These are phyloP conservation scores for Hymenoscyphus albidus DNA, from an alignment of 2,329 filamentous ascomycete genomes.

Conservation along the genomic window DNA sequence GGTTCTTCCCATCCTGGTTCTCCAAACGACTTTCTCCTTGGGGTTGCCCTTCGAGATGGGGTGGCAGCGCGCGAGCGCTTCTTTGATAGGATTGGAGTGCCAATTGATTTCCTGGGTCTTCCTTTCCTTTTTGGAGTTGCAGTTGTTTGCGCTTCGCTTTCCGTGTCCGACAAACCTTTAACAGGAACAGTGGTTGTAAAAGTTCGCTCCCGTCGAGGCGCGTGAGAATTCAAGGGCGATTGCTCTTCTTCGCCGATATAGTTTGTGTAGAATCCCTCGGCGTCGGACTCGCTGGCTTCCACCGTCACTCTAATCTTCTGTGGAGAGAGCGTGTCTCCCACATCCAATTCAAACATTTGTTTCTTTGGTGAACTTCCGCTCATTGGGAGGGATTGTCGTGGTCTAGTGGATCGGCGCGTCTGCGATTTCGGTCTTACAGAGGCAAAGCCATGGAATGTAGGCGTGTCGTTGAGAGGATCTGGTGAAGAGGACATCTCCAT, in stretches of 20 bases:
- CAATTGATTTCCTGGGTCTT: constrained; percentile 41
- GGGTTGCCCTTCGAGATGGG: constrained; percentile 22
- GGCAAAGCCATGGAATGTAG: constrained; percentile 23
- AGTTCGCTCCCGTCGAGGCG: constrained; percentile 26
- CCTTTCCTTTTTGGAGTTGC: constrained; percentile 40
- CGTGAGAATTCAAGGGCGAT: constrained; percentile 23
- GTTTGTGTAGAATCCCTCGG: constrained; percentile 24
- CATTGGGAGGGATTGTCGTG: constrained; percentile 25
- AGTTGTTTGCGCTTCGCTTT: constrained; percentile 19
- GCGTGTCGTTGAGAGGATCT: constrained; percentile 35
- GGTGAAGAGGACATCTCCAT: constrained; percentile 31
- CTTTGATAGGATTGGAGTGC: constrained; percentile 36
- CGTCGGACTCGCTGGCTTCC: constrained; percentile 32
- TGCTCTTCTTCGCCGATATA: constrained; percentile 12
- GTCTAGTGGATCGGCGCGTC: constrained; percentile 24
- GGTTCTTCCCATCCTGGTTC: constrained; percentile 26
- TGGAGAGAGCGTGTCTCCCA: constrained; percentile 34
- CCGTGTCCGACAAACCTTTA: constrained; percentile 34
- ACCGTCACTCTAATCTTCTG: constrained; percentile 37
- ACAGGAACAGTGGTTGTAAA: constrained; percentile 34
- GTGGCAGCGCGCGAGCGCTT: constrained; percentile 26
- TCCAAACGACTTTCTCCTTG: constrained; percentile 29
- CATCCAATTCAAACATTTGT: constrained; percentile 35
- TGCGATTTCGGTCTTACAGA: constrained; percentile 21
- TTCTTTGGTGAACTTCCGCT: constrained; percentile 34